phyloP scores from a whole-genome alignment of 441 rosid species.

The Rhodomyrtus psidioides region DNA sequence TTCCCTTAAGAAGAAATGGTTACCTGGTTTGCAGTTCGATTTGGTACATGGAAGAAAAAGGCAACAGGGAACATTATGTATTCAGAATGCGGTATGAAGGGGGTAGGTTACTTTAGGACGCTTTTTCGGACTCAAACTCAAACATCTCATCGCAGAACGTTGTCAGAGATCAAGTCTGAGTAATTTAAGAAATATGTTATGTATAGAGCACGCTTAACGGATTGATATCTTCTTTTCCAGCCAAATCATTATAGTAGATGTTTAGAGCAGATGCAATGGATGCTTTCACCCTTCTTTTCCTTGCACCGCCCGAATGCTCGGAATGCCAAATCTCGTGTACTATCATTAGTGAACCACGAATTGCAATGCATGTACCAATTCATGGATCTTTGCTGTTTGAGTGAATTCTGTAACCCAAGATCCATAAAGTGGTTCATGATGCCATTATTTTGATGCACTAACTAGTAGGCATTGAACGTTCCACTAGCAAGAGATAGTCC shows the following conservation, averaged over 20 bases:
- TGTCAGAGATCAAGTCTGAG: not conserved
- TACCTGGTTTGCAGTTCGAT: not conserved
- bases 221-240: not conserved
- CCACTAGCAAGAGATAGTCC: not conserved
- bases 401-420: not conserved
- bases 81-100: not conserved
- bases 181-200: not conserved
- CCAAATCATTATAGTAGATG: not conserved
- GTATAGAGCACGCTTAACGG: not conserved
- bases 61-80: not conserved
- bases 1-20: not conserved
- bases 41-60: not conserved
- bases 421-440: not conserved
- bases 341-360: not conserved
- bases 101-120: not conserved
- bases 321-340: not conserved
- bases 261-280: not conserved
- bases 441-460: not conserved
- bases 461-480: not conserved
- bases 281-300: not conserved
- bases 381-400: not conserved
- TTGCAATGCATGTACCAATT: not conserved
- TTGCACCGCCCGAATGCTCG: not conserved
- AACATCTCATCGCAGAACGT: not conserved
- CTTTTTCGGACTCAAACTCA: not conserved